Evolutionary conservation across 2,329 filamentous ascomycete genomes (phyloP).

Genomic region (Botryosphaeria dothidea): DNA sequence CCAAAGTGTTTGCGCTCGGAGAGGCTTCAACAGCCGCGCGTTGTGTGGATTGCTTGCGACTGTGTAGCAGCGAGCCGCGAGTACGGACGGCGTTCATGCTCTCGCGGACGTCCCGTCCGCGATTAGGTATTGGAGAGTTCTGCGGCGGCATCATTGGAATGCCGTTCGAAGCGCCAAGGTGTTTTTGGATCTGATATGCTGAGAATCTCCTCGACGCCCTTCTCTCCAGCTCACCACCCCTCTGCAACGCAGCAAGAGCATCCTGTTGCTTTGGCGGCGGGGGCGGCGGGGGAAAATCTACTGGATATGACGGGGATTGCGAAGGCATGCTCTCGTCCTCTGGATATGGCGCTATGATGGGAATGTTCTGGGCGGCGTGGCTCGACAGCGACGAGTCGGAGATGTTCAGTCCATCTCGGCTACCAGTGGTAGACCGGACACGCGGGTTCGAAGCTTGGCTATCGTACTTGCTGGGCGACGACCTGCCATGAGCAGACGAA

Average conservation of each 20-base stretch:
- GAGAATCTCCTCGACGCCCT: slow-evolving; percentile 92
- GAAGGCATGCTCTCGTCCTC: slow-evolving; percentile 57
- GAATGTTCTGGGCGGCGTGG: slow-evolving; percentile 72
- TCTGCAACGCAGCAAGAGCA: slow-evolving; percentile 85
- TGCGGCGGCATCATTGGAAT: slow-evolving; percentile 81
- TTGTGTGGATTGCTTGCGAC: slow-evolving; percentile 53
- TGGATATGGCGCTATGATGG: slow-evolving; percentile 72
- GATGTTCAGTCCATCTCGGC: slow-evolving; percentile 24
- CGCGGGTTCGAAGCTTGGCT: slow-evolving; percentile 36
- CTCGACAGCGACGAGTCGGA: slow-evolving; percentile 68
- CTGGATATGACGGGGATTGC: slow-evolving; percentile 42
- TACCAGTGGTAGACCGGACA: slow-evolving; percentile 28
- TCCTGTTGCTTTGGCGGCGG: slow-evolving; percentile 82
- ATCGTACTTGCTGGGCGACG: slow-evolving; percentile 47
- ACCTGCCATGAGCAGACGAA: slow-evolving; percentile 46
- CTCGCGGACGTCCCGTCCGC: slow-evolving; percentile 80
- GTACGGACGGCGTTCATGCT: slow-evolving; percentile 74
- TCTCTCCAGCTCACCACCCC: slow-evolving; percentile 88
- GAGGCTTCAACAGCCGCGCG: slow-evolving; percentile 58
- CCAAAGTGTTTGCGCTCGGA: slow-evolving; percentile 53
- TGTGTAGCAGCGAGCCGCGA: slow-evolving; percentile 56
- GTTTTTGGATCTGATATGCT: slow-evolving; percentile 94
- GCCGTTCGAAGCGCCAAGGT: slow-evolving; percentile 78
- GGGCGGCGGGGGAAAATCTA: slow-evolving; percentile 67
- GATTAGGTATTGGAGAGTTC: slow-evolving; percentile 79